Conservation (phyloP, 208 protist species). For the Crithidia acanthocephali region DNA sequence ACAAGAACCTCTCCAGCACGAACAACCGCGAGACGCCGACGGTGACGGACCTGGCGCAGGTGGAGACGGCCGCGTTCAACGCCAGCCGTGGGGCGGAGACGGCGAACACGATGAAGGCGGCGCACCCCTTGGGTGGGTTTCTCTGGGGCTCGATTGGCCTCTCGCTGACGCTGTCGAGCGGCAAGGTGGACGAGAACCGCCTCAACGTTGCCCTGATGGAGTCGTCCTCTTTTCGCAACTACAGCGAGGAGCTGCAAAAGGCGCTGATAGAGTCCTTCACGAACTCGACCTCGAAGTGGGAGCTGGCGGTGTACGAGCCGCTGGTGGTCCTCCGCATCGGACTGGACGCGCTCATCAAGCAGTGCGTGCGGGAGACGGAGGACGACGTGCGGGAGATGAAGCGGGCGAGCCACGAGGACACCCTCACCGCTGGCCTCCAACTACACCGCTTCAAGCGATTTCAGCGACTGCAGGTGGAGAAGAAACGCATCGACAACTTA, state of each 20-base stretch:
- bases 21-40: background rate
- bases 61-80: background rate
- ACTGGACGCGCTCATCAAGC: conserved; percentile 55
- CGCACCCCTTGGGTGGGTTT: conserved; percentile 73
- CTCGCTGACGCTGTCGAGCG: conserved; percentile 75
- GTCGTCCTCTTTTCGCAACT: conserved; percentile 41
- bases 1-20: conserved; percentile 17
- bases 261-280: conserved; percentile 60
- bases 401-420: conserved; percentile 29
- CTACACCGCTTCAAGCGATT: conserved; percentile 64
- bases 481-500: conserved; percentile 55
- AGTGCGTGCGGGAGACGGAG: conserved; percentile 73
- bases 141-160: conserved; percentile 84
- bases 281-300: conserved; percentile 68
- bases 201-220: conserved; percentile 34
- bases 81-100: conserved; percentile 12
- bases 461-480: conserved; percentile 52
- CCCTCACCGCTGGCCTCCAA: conserved; percentile 34
- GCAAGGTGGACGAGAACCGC: conserved; percentile 55
- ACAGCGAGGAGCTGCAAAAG: conserved; percentile 56
- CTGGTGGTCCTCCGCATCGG: conserved; percentile 78
- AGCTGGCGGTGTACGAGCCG: conserved; percentile 61
- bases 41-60: conserved; percentile 1
- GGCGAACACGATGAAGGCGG: conserved; percentile 32
- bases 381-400: conserved; percentile 62